Conservation (phyloP, 2,329 filamentous ascomycete genomes). For the Paradendryphiella salina region DNA sequence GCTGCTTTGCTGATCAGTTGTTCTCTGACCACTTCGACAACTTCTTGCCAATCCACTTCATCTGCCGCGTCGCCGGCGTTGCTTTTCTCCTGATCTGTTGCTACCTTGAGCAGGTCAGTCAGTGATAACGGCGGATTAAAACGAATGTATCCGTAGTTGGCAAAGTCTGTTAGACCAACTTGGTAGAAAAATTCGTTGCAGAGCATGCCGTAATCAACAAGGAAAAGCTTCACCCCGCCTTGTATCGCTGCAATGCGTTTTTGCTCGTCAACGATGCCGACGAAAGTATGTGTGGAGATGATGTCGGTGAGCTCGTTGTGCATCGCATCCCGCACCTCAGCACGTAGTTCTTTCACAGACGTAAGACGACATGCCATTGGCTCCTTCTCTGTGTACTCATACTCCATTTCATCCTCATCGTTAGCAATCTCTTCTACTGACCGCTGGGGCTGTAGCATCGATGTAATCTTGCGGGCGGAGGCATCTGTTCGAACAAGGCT, state of each 20-base stretch:
- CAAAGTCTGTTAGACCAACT: conserved; percentile 90
- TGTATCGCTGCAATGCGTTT: conserved; percentile 91
- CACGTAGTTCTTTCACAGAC: conserved; percentile 84
- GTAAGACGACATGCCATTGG: conserved; percentile 71
- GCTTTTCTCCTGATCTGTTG: conserved; percentile 70
- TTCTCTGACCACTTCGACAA: conserved; percentile 66
- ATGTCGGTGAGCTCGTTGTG: conserved; percentile 86
- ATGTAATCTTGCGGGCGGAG: conserved; percentile 89
- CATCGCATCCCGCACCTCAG: conserved; percentile 76
- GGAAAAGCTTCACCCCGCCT: conserved; percentile 85
- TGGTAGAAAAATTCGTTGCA: conserved; percentile 94
- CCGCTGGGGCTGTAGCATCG: conserved; percentile 74
- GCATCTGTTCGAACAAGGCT: conserved; percentile 90
- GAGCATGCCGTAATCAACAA: conserved; percentile 88
- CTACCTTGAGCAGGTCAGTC: conserved; percentile 70
- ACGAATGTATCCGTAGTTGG: conserved; percentile 84
- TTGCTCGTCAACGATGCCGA: conserved; percentile 86
- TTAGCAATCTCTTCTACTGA: conserved; percentile 38
- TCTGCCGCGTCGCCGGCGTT: conserved; percentile 46
- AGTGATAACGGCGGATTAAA: conserved; percentile 77
- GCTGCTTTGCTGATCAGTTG: conserved; percentile 76
- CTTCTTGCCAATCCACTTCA: conserved; percentile 67
- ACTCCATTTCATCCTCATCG: conserved; percentile 62
- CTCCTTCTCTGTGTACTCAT: conserved; percentile 72
- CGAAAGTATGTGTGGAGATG: conserved; percentile 86